These are phyloP conservation scores for Daldinia caldariorum DNA, from an alignment of 495 filamentous ascomycete genomes.

Conservation along the genomic window DNA sequence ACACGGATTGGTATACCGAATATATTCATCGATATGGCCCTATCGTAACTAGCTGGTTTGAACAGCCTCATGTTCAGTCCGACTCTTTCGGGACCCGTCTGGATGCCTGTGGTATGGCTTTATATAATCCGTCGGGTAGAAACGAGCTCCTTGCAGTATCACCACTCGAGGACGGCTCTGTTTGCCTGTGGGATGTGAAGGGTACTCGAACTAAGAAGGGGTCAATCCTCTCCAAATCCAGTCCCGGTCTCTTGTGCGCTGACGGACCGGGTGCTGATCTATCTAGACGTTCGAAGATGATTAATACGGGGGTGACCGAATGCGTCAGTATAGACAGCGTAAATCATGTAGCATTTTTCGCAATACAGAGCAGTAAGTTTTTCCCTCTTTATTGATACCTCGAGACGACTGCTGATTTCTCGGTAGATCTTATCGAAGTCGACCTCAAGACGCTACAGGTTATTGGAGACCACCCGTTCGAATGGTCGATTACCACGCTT, in stretches of 20 bases:
- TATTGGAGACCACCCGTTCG: constrained; percentile 75
- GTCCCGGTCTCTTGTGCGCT: constrained; percentile 69
- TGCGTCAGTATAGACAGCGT: constrained; percentile 82
- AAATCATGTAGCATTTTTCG: constrained; percentile 78
- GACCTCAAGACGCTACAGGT: constrained; percentile 82
- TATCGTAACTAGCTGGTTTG: constrained; percentile 77
- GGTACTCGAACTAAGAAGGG: constrained; percentile 68
- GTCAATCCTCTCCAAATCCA: constrained; percentile 70
- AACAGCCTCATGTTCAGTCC: constrained; percentile 61
- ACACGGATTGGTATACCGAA: constrained; percentile 84
- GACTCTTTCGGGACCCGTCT: constrained; percentile 48
- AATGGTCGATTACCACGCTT: constrained; percentile 84
- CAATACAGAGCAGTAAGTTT: constrained; percentile 71
- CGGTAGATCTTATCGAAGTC: constrained; percentile 75
- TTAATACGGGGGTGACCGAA: constrained; percentile 78
- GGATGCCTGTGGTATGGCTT: constrained; percentile 72
- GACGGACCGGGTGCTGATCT: constrained; percentile 58
- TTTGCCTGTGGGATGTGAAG: constrained; percentile 87
- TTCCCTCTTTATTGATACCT: background rate
- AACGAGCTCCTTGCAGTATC: constrained; percentile 73
- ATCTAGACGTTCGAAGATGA: constrained; percentile 55
- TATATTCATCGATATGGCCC: constrained; percentile 85
- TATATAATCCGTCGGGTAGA: constrained; percentile 60
- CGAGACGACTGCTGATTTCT: constrained; percentile 39
- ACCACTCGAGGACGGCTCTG: constrained; percentile 84